These are phyloP conservation scores for Cucumis melo DNA, from an alignment of 306 rosid genomes.

Conservation along the genomic window DNA sequence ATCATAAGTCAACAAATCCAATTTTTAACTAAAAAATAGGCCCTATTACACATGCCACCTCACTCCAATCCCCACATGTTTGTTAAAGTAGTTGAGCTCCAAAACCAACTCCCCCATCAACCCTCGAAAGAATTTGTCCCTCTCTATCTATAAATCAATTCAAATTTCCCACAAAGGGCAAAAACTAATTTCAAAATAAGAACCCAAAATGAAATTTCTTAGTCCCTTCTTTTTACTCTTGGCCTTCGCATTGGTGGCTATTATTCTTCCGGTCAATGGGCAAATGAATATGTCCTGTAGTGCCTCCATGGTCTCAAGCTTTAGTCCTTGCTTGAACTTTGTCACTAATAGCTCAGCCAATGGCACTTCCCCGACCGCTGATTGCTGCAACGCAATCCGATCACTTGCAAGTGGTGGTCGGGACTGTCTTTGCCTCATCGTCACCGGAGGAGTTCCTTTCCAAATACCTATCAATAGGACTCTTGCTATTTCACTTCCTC, in stretches of 20 bases:
- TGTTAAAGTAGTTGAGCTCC: constrained; percentile 71
- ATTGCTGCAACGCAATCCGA: constrained; percentile 49
- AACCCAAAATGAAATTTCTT: constrained; percentile 18
- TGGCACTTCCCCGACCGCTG: constrained; percentile 42
- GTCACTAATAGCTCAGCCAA: constrained; percentile 44
- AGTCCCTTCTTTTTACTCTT: constrained; percentile 1
- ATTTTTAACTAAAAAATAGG: neutral
- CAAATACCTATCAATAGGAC: constrained; percentile 45
- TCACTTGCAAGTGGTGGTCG: constrained; percentile 33
- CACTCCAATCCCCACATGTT: constrained; percentile 7
- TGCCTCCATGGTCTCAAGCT: constrained; percentile 25
- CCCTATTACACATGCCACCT: neutral
- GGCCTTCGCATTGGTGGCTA: constrained; percentile 2
- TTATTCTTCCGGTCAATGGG: constrained; percentile 19
- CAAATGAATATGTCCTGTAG: constrained; percentile 46
- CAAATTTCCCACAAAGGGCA: constrained; percentile 19
- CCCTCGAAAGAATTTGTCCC: neutral
- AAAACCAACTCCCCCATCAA: constrained; percentile 37
- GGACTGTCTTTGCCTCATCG: constrained; percentile 53
- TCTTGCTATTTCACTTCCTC: constrained; percentile 73
- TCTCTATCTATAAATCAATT: neutral
- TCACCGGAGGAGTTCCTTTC: constrained; percentile 41
- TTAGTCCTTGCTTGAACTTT: constrained; percentile 48
- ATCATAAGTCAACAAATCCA: neutral
- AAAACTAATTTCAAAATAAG: neutral